A percentile compares a stretch with the other conserved stretches of the same genome.
These are phyloP conservation scores for Linanthus parryae DNA, from an alignment of 148 eudicot genomes.

Conservation along the genomic window DNA sequence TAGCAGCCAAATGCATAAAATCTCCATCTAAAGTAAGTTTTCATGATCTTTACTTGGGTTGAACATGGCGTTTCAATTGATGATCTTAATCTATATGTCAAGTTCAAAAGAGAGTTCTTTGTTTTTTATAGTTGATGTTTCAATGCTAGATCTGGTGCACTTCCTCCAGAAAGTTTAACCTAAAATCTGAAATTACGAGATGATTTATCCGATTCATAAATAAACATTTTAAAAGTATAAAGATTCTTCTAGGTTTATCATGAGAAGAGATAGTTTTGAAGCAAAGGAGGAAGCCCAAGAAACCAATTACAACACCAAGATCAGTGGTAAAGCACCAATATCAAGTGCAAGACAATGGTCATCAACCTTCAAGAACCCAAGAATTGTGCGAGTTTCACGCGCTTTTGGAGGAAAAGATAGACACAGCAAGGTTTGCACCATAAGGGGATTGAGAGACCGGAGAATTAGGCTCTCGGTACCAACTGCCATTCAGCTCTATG, in stretches of 20 bases:
- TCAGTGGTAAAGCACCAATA: constrained; percentile 4
- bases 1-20: neutral
- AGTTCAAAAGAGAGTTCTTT: neutral
- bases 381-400: constrained; percentile 23
- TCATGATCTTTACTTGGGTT: neutral
- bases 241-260: neutral
- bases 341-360: constrained; percentile 21
- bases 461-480: constrained; percentile 23
- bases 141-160: neutral
- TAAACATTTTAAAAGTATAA: neutral
- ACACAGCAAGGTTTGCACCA: constrained; percentile 23
- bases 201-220: too few relatives aligned
- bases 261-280: constrained; percentile 9
- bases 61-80: too few relatives aligned
- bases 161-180: neutral
- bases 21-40: neutral
- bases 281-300: constrained; percentile 13
- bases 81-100: neutral
- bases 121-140: neutral
- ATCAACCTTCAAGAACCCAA: constrained; percentile 19
- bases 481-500: constrained; percentile 22
- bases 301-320: neutral
- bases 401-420: constrained; percentile 26
- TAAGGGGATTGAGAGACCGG: constrained; percentile 23
- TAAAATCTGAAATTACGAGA: neutral